Base-by-base conservation (phyloP, 2,329 filamentous ascomycete genomes). In the Neopestalotiopsis sp. region DNA sequence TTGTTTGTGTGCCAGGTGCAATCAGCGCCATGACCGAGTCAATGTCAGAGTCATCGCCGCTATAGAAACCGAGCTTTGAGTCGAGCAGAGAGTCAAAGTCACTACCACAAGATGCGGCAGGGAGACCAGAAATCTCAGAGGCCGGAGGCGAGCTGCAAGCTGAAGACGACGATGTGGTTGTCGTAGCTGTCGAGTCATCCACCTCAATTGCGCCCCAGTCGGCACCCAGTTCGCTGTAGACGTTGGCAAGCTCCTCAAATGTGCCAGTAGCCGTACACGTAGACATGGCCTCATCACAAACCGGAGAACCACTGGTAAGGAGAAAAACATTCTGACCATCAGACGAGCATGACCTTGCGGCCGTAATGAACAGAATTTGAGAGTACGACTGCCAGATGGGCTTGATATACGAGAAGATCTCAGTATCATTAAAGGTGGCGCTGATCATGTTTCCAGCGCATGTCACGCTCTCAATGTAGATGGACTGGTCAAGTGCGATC, bases 21-120 rank as follows among this genome's bases (percentile, higher is more conserved):
- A 62, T 62, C 34, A 32, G 59, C n/a, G 59, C 59, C 32, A 62
- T 38, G n/a, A 62, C 59, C 5, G 34, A 38, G n/a, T 62, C 59
- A 13, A 62, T 42, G n/a, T 62, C 59, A 42, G 32, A 32, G 28
- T 62, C 59, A 14, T 38, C 59, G n/a, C 30, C 32, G 34, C 30
- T 62, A 34, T 62, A 62, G 13, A 32, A 62, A 6, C 59, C 59
- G 5, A 62, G 32, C n/a, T 24, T 10, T 0, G 59, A 34, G 34
- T 62, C 59, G n/a, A 62, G 30, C 9, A 34, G n/a, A 10, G 30
- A 42, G n/a, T 62, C 59, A 20, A 62, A 62, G 34, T 42, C 59
- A 9, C 12, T 38, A 5, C 59, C 59, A 62, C 59, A 62, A 4
- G 59, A 40, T 4, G 59, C 59, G 32, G 59, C 59, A 17, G 59